Evolutionary conservation across 106 monocot genomes (phyloP), one percentile per base, ranked within the genome.

Genomic region (Narthecium ossifragum): DNA sequence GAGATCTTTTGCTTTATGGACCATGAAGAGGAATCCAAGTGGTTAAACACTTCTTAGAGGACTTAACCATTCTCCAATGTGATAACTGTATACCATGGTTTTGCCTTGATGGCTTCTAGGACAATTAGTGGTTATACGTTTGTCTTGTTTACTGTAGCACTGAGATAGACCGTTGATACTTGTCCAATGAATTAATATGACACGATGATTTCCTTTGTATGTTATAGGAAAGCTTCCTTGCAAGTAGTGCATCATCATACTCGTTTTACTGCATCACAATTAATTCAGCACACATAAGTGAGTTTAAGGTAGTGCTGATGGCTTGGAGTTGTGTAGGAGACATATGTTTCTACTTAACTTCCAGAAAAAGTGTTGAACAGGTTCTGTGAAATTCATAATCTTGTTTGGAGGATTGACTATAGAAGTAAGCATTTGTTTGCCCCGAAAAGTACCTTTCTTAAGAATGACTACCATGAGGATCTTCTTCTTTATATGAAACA

Each of bases 321-420:
- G 41, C 43, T 2, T 72, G 60, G 64, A 51, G 46, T 57, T 22
- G 37, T 53, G 32, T 32, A 24, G 64, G 48, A 51, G 73, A 71
- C 29, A 53, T 23, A 65, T 73, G 62, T 39, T 57, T 79, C 15
- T 79, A 73, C 71, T 73, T 64, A 50, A 74, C 78, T 70, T 75
- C 77, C 17, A 54, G 23, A 69, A 60, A 48, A 49, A 53, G 71
- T 70, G 75, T 79, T 46, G 37, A 47, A 23, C 10, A 75, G 22
- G 60, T 73, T n/a, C 43, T 38, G 31, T 59, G 67, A 73, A 23
- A 59, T 74, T 41, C 50, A 57, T 23, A 73, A 53, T 61, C 17
- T 34, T 10, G 69, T 62, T 26, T 85, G 78, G 67, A 71, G 24
- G 51, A 48, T 71, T 65, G 63, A 74, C 41, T 34, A 53, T 55